Evolutionary conservation across 257 asterid genomes (phyloP).

Genomic region (Solanum piurae): DNA sequence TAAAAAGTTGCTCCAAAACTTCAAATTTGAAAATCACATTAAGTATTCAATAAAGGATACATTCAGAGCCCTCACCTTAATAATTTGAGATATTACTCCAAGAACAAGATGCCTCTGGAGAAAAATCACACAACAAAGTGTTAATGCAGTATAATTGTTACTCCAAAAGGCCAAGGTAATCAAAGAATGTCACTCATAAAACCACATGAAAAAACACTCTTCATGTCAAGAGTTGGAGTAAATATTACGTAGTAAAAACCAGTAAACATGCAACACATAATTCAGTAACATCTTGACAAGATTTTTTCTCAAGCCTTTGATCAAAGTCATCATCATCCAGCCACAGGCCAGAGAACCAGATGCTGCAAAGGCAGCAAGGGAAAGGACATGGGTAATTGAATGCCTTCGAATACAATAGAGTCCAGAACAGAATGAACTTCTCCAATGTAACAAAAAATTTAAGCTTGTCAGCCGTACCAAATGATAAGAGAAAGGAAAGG

Average conservation of each 20-base stretch:
- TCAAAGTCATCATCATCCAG: neutral
- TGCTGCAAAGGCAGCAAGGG: neutral
- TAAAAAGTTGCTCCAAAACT: neutral
- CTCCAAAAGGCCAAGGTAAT: neutral
- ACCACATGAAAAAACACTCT: neutral
- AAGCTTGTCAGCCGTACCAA: neutral
- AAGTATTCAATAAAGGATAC: neutral
- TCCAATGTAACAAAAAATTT: neutral
- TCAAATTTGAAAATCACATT: neutral
- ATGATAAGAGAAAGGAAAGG: neutral
- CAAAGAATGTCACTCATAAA: neutral
- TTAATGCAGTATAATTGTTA: conserved; percentile 3
- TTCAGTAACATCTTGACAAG: neutral
- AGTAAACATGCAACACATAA: neutral
- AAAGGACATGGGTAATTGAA: neutral
- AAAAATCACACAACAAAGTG: conserved; percentile 9
- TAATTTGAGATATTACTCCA: conserved; percentile 90
- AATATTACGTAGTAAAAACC: neutral
- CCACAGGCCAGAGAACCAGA: neutral
- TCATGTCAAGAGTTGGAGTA: neutral
- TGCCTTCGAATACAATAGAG: neutral
- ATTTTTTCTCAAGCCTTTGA: neutral
- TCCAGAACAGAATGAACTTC: neutral
- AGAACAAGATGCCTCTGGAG: conserved; percentile 98
- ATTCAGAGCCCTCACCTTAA: conserved; percentile 52